phyloP scores from a whole-genome alignment of 176 grass and related monocot species.

The Triticum turgidum region DNA sequence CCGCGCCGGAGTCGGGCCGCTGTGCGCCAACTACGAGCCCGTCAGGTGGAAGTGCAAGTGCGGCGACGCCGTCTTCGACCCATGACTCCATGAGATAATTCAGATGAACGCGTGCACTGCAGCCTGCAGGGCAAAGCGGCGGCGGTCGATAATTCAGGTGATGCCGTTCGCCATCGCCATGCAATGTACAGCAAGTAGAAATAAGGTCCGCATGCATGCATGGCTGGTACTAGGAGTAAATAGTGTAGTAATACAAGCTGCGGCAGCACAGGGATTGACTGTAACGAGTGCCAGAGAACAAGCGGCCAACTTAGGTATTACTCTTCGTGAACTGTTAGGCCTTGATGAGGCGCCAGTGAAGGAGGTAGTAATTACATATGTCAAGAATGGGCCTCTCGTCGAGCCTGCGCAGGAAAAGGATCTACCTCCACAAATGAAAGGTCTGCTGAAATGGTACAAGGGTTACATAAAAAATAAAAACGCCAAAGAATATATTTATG shows the following conservation, averaged over 20 bases:
- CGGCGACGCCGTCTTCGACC: constrained; percentile 56
- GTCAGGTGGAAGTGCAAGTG: constrained; percentile 75
- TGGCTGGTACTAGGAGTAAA: background rate
- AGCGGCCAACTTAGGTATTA: too few relatives aligned
- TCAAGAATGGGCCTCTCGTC: too few relatives aligned
- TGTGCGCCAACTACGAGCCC: constrained; percentile 65
- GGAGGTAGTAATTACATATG: too few relatives aligned
- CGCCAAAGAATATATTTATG: too few relatives aligned
- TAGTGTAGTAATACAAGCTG: background rate
- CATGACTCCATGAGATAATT: constrained; percentile 12
- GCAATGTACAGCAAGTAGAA: background rate
- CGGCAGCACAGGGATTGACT: too few relatives aligned
- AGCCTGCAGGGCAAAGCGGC: background rate
- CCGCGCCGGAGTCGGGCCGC: constrained; percentile 15
- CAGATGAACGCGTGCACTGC: background rate
- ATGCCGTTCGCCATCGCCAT: background rate
- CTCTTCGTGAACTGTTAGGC: too few relatives aligned
- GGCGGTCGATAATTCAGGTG: background rate
- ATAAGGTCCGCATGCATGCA: background rate
- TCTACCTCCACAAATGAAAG: too few relatives aligned
- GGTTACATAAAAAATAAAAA: too few relatives aligned
- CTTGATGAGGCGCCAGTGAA: too few relatives aligned
- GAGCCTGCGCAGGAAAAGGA: too few relatives aligned
- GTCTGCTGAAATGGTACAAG: too few relatives aligned
- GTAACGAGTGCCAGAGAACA: too few relatives aligned